phyloP scores from a whole-genome alignment of 345 rosid species.

The Microcos paniculata region DNA sequence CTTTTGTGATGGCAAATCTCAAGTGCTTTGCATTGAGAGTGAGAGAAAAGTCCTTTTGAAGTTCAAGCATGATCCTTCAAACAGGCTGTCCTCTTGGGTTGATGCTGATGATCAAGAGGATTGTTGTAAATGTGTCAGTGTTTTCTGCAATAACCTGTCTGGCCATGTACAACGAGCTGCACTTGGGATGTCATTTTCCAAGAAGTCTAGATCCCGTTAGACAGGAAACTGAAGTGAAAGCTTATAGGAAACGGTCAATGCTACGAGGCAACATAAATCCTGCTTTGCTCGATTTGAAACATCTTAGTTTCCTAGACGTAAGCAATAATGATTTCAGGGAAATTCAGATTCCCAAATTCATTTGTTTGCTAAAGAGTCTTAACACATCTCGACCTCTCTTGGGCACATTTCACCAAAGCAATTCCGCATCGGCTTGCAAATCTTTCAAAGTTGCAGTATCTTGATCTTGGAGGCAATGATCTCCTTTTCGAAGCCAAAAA shows the following conservation, averaged over 20 bases:
- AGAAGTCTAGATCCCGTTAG: background rate
- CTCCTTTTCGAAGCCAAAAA: background rate
- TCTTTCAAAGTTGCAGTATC: too few relatives aligned
- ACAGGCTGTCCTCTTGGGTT: slow-evolving; percentile 17
- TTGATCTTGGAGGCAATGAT: too few relatives aligned
- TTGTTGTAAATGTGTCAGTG: background rate
- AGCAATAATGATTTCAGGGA: background rate
- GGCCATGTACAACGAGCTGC: background rate
- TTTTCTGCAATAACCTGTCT: background rate
- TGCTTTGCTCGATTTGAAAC: background rate
- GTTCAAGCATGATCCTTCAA: slow-evolving; percentile 17
- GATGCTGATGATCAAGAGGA: too few relatives aligned
- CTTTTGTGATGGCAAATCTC: background rate
- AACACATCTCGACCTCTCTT: background rate
- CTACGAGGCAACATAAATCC: background rate
- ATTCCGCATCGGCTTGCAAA: slow-evolving; percentile 23
- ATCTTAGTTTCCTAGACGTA: background rate
- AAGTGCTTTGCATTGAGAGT: too few relatives aligned
- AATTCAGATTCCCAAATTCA: background rate
- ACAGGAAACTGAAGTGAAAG: background rate
- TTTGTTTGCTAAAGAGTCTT: background rate
- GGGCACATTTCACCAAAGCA: background rate
- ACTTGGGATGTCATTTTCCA: background rate
- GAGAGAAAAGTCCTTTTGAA: slow-evolving; percentile 24
- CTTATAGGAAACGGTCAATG: background rate